Conservation (phyloP, 305 asterid genomes). For the Solanum hybrid region DNA sequence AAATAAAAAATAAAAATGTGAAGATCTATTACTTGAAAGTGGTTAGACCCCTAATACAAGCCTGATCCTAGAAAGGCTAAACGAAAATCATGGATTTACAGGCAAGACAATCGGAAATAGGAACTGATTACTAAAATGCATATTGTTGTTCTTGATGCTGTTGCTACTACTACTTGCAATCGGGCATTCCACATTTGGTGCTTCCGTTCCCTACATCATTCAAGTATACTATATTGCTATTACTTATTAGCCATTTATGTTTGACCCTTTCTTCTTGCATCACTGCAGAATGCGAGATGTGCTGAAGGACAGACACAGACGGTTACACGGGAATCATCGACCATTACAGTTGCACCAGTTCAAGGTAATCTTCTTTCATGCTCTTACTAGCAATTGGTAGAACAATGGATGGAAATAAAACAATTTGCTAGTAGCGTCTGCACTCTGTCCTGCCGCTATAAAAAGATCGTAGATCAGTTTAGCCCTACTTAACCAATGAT, state of each 20-base stretch:
- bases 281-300: slow-evolving; percentile 56
- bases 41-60: background rate
- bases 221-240: background rate
- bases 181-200: background rate
- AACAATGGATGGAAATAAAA: background rate
- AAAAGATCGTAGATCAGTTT: background rate
- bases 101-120: background rate
- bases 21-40: background rate
- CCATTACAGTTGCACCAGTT: slow-evolving; percentile 70
- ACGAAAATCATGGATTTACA: background rate
- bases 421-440: background rate
- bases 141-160: background rate
- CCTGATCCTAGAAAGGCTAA: background rate
- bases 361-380: slow-evolving; percentile 34
- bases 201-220: background rate
- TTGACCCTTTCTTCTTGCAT: background rate
- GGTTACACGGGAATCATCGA: slow-evolving; percentile 62
- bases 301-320: slow-evolving; percentile 72
- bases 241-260: background rate
- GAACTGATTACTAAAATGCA: background rate
- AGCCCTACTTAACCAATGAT: background rate
- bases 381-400: background rate
- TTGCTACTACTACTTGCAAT: background rate
- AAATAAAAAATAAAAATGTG: background rate
- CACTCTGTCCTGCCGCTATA: background rate